Evolutionary conservation across 345 rosid species (phyloP).

Genomic region (Gossypium thurberi): DNA sequence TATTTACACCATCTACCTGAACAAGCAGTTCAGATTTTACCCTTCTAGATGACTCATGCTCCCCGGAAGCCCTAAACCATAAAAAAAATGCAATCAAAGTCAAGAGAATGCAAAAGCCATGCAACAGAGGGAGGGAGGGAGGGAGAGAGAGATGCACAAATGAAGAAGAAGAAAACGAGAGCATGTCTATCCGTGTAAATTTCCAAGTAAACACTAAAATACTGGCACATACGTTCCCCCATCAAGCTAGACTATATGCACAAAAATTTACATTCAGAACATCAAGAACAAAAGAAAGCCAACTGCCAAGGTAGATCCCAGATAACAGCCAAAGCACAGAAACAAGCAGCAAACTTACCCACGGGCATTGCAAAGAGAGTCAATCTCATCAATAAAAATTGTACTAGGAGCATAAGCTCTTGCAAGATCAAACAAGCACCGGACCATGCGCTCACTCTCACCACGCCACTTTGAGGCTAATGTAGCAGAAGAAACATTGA

Average conservation of each 20-base stretch:
- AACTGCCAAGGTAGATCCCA: conserved; percentile 1
- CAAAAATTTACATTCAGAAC: background rate
- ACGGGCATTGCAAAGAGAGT: conserved; percentile 11
- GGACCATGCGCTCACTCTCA: conserved; percentile 11
- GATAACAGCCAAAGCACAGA: conserved; percentile 7
- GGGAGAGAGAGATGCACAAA: background rate
- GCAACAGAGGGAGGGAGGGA: background rate
- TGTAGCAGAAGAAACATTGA: conserved; percentile 7
- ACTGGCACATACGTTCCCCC: background rate
- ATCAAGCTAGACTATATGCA: background rate
- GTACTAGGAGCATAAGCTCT: conserved; percentile 10
- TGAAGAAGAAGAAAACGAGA: background rate
- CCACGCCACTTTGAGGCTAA: conserved; percentile 28
- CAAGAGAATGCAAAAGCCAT: background rate
- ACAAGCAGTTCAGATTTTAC: conserved; percentile 99
- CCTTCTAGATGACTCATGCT: conserved; percentile 98
- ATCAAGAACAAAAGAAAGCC: conserved; percentile 1
- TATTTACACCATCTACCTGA: conserved; percentile 98
- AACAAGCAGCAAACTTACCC: conserved; percentile 21
- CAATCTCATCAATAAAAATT: conserved; percentile 12
- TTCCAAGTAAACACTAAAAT: background rate
- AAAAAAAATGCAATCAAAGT: background rate
- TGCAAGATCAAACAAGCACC: conserved; percentile 14
- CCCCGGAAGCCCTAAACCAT: conserved; percentile 77
- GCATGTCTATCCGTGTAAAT: background rate